Evolutionary conservation across 345 rosid species (phyloP), one percentile per base, ranked within the genome.

Genomic region (Carallia pectinifolia): DNA sequence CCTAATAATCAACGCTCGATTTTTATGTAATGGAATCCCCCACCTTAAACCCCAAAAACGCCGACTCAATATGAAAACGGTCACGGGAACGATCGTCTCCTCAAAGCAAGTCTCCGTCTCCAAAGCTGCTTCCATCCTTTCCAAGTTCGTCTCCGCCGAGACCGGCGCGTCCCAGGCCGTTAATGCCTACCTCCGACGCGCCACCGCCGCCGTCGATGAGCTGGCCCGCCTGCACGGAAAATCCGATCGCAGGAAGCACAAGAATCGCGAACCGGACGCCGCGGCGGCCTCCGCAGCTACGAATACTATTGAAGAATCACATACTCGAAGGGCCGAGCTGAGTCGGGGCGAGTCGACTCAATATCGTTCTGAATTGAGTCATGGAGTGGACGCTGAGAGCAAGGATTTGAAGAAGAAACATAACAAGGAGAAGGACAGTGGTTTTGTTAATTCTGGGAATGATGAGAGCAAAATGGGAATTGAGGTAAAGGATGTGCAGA

Each of bases 131-230:
- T 67, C 70, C 16, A 76, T 84, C 53, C 84, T 87, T 77, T 79
- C 83, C 74, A 33, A 70, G 4, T 84, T 87, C 61, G 74, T 72
- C 58, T 71, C 83, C 31, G 71, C 83, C 3, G 79, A 81, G 52
- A 84, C 72, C n/a, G 75, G 81, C n/a, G 79, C 85, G 13, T 79
- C 90, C 29, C 88, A 76, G 62, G 90, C 84, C 62, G 81, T 87
- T 30, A 47, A 69, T 18, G 83, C 87, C 0, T 84, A 84, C 67
- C 85, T 87, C 8, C 79, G 81, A 63, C 85, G 84, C 65, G 73
- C 85, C 68, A 65, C 81, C 48, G 66, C 54, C 23, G 81, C 85
- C 6, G 79, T 84, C 66, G 71, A 44, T 8, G 86, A 86, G 66
- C 47, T 86, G 48, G 73, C 44, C 54, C 76, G 68, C 52, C 15